Evolutionary conservation across 2,329 filamentous ascomycete species (phyloP), one percentile per base, ranked within the genome.

Genomic region (Xylaria sp.): DNA sequence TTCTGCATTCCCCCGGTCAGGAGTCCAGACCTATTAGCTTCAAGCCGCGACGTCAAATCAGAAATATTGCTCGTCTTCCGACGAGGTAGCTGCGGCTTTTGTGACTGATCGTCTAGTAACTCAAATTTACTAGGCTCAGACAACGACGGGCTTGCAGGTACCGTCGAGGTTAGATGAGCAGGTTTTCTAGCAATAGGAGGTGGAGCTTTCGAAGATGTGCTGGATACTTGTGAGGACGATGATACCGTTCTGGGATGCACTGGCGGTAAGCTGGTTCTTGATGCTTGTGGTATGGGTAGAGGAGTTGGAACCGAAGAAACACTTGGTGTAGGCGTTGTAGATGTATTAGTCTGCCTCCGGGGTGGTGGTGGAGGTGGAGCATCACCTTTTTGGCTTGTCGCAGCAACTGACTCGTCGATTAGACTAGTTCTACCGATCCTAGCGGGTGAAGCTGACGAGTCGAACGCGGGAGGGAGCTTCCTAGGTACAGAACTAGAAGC

Each of bases 151-250:
- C 72, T 78, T 3, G 76, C 70, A 6, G 78, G 79, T 12, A 75
- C 78, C 14, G 75, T 72, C 11, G 78, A 78, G 17, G 80, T 73
- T 4, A 89, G 81, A 70, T 89, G 86, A 2, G 85, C 82, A 1
- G 90, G 90, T 73, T 92, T 92, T 76, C 83, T 87, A 24, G 89
- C 90, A 58, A 92, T 77, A 55, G 83, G 82, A 55, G 85, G 82
- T 9, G 76, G 75, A 2, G 71, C 17, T 39, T 65, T 76, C 56
- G 75, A 77, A n/a, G 75, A 74, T 60, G 74, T 74, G n/a, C 32
- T 70, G 2, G 75, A 72, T 1, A 53, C 58, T 48, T 73, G 70
- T 21, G 76, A 74, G 12, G 74, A 67, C 17, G 72, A 71, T 21
- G 75, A 74, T 56, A 70, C 24, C 3, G 61, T 51, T 57, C 71